Percentiles rank a stretch among this genome's conserved stretches.
Evolutionary conservation across 1,139 yeast genomes (phyloP).

Genomic region (Saccharomyces hybrid): DNA sequence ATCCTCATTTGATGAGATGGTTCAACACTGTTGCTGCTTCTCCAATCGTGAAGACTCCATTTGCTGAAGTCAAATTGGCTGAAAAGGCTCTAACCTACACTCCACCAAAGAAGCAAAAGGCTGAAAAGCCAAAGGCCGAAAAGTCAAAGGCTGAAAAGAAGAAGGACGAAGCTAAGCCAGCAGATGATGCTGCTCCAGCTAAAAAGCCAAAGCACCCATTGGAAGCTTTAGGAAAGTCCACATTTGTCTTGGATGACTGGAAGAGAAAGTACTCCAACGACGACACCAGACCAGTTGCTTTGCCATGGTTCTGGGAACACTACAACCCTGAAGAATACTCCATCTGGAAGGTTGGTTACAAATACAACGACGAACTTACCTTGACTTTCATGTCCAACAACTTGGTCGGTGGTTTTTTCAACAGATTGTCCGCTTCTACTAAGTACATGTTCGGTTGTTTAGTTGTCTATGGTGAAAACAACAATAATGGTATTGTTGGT

Average conservation of each 20-base stretch:
- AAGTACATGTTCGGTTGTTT: slow-evolving; percentile 90
- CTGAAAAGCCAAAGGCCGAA: slow-evolving; percentile 31
- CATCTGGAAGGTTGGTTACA: slow-evolving; percentile 90
- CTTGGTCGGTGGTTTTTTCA: slow-evolving; percentile 97
- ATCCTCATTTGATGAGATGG: slow-evolving; percentile 75
- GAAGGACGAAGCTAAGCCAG: slow-evolving; percentile 32
- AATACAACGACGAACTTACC: slow-evolving; percentile 96
- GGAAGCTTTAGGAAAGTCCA: slow-evolving; percentile 65
- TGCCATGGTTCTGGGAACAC: slow-evolving; percentile 98
- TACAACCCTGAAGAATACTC: slow-evolving; percentile 93
- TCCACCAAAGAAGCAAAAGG: slow-evolving; percentile 81
- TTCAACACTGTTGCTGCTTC: slow-evolving; percentile 58
- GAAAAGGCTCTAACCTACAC: slow-evolving; percentile 50
- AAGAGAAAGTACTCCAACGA: slow-evolving; percentile 96
- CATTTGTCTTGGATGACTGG: slow-evolving; percentile 83
- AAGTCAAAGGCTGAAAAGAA: slow-evolving; percentile 32
- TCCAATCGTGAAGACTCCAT: slow-evolving; percentile 43
- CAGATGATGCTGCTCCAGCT: slow-evolving; percentile 25
- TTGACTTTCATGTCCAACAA: slow-evolving; percentile 97
- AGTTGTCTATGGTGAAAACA: slow-evolving; percentile 97
- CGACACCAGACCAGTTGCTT: slow-evolving; percentile 89
- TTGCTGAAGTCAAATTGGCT: slow-evolving; percentile 43
- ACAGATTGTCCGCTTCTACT: slow-evolving; percentile 86
- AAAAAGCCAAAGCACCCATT: slow-evolving; percentile 86
- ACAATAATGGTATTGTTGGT: slow-evolving; percentile 95